Evolutionary conservation across 768 basidiomycete genomes (phyloP).

Genomic region (Astraeus odoratus): DNA sequence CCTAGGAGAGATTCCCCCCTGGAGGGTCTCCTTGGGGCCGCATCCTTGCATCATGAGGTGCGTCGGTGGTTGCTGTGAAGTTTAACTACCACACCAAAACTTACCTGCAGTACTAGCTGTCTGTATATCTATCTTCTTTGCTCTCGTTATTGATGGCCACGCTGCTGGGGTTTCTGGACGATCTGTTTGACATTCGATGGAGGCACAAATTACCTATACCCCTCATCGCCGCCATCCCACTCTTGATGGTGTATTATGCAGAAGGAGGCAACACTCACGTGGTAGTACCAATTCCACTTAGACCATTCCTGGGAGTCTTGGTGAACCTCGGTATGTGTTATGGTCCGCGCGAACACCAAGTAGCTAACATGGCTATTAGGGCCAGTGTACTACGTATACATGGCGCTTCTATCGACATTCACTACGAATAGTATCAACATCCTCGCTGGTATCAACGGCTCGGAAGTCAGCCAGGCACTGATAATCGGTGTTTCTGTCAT

Average conservation of each 20-base stretch:
- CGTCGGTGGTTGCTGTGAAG: slow-evolving; percentile 14
- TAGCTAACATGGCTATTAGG: slow-evolving; percentile 41
- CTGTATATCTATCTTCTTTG: slow-evolving; percentile 88
- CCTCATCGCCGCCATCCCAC: slow-evolving; percentile 89
- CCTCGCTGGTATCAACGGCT: slow-evolving; percentile 94
- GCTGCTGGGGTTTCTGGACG: slow-evolving; percentile 91
- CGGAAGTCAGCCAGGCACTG: slow-evolving; percentile 89
- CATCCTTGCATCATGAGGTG: slow-evolving; percentile 71
- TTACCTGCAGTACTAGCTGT: slow-evolving; percentile 44
- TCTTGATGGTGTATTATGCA: slow-evolving; percentile 94
- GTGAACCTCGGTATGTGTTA: slow-evolving; percentile 73
- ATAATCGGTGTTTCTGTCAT: slow-evolving; percentile 89
- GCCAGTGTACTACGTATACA: slow-evolving; percentile 92
- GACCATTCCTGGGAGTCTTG: slow-evolving; percentile 64
- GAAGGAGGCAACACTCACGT: slow-evolving; percentile 91
- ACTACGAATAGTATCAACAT: slow-evolving; percentile 99
- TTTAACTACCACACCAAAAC: not conserved
- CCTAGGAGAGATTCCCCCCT: slow-evolving; percentile 34
- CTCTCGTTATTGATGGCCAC: slow-evolving; percentile 91
- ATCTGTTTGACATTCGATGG: slow-evolving; percentile 98
- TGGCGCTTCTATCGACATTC: slow-evolving; percentile 93
- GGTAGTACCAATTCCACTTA: slow-evolving; percentile 82
- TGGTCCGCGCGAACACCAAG: not conserved
- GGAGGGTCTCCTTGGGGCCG: slow-evolving; percentile 40
- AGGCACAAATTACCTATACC: slow-evolving; percentile 96